Evolutionary conservation across 2,329 filamentous ascomycete species (phyloP), one percentile per base, ranked within the genome.

Genomic region (Colletotrichum aenigma): DNA sequence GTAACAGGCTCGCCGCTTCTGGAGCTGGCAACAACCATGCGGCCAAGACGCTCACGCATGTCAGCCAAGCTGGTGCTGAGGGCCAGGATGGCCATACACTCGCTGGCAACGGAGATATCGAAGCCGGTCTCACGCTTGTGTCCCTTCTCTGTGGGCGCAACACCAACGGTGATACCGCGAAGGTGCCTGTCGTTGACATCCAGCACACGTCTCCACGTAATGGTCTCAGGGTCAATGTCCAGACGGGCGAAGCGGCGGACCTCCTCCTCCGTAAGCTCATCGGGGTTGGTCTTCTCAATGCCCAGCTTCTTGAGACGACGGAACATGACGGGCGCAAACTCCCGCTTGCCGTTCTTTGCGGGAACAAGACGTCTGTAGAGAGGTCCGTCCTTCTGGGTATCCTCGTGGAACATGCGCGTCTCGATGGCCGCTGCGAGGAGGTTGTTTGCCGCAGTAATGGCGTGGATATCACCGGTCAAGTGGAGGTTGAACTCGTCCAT

Each of bases 401-500:
- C 94, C 86, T 99, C 97, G 84, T 99, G 97, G 90, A 98, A 99
- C 87, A 99, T 98, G 80, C 97, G 94, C 3, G 97, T 98, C 83
- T 99, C 97, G 77, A 99, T 97, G 43, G 97, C 97, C 70, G 97
- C 97, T 60, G 97, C 96, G 58, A 99, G 91, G 74, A 99, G 89
- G 86, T 99, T 99, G 90, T 98, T 99, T 48, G 97, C 97, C 32
- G 96, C 96, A 69, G 96, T 96, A 82, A 99, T 97, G 78, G 97
- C 97, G 84, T 99, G 97, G 73, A 99, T 98, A 84, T 99, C 97
- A 81, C 97, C 97, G 71, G 97, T 99, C 81, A 99, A 88, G 85
- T 99, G 97, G 82, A 99, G 89, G 87, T 99, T 99, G 89, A 99
- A 99, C 85, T 99, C 97, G 81, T 99, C 97, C 97, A 99, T 99